phyloP scores from a whole-genome alignment of 371 early-diverging fungal species.

The Apophysomyces elegans region DNA sequence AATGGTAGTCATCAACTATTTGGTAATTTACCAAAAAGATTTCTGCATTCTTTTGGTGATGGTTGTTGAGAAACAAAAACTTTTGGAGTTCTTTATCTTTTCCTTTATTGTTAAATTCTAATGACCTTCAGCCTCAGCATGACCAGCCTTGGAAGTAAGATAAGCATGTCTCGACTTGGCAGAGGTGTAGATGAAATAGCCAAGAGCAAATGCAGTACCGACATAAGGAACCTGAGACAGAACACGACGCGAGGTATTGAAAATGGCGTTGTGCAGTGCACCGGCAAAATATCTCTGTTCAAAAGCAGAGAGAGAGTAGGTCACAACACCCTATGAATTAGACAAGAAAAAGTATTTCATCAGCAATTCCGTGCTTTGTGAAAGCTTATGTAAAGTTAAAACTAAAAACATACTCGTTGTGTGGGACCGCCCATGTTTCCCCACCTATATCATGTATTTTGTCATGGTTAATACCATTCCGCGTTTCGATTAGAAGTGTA shows the following conservation, averaged over 20 bases:
- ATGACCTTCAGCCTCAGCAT: conserved; percentile 47
- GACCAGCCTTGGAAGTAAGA: conserved; percentile 75
- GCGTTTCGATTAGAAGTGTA: no score
- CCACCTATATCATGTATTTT: conserved; percentile 53
- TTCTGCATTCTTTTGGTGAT: neutral
- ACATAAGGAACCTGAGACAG: conserved; percentile 76
- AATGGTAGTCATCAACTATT: conserved; percentile 6
- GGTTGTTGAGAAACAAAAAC: neutral
- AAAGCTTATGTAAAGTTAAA: neutral
- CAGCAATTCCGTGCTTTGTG: neutral
- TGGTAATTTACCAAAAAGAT: neutral
- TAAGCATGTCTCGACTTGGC: conserved; percentile 71
- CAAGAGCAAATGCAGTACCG: conserved; percentile 66
- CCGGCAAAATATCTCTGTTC: conserved; percentile 82
- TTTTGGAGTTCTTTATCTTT: neutral
- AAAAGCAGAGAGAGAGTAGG: conserved; percentile 80
- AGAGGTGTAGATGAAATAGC: conserved; percentile 65
- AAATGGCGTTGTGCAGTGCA: conserved; percentile 71
- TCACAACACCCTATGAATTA: conserved; percentile 62
- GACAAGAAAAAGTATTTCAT: neutral
- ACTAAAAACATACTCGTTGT: conserved; percentile 50
- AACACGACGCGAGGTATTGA: conserved; percentile 81
- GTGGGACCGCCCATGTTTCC: conserved; percentile 77
- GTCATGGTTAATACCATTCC: neutral
- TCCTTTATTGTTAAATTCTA: conserved; percentile 2